Evolutionary conservation across 116 monocot genomes (phyloP), one percentile per base, ranked within the genome.

Genomic region (Trichopus zeylanicus): DNA sequence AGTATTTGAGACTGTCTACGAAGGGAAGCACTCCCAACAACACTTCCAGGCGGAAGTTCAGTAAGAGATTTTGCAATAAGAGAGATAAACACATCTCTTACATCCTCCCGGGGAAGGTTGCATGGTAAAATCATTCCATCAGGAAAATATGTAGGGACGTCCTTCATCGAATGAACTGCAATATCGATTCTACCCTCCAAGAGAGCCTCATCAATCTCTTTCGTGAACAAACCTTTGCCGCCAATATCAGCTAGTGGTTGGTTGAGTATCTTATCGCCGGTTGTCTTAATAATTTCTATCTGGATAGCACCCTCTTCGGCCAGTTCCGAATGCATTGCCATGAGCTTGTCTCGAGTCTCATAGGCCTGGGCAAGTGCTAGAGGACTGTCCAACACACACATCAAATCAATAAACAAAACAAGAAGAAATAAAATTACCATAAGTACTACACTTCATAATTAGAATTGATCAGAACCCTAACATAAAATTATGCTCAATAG

Each of bases 151-250:
- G 94, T 94, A 21, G 94, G 94, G 19, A 94, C 94, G 72, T 94
- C 94, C 70, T 94, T 94, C 94, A 94, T 94, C 2, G 94, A 94
- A 56, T 94, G 94, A 59, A 94, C 94, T 53, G 94, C 94, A 62
- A 89, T 94, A 61, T 94, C 94, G 53, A 94, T 83, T 64, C 62
- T 71, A 31, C 78, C 76, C 24, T 89, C 89, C 75, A 94, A 78
- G 22, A 94, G 76, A 19, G 94, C 94, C 68, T 94, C 94, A 59
- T 94, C 89, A 42, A 94, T 94, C 80, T 94, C 94, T 55, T 94
- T 94, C 0, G 94, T 94, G 61, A 94, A 94, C 24, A 94, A 78
- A 34, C 94, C 94, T 69, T 94, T 94, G 23, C 94, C 94, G 33
- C 94, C 94, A 33, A 94, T 94, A 67, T 94, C 94, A 53, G 94